phyloP scores from a whole-genome alignment of 1,139 yeast genomes.

The Torulaspora globosa region DNA sequence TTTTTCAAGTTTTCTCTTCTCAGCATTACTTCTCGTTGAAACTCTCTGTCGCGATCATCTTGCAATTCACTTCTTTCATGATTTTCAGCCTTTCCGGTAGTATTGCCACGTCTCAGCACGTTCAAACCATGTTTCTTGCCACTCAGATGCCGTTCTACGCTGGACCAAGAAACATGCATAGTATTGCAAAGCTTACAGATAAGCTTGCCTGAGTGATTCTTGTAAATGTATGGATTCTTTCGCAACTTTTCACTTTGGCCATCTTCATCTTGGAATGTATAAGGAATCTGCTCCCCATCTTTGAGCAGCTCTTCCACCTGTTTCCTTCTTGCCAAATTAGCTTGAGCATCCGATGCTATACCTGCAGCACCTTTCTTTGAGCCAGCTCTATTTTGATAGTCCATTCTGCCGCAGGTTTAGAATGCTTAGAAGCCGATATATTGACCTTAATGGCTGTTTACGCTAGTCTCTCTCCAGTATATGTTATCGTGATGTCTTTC shows the following conservation, averaged over 20 bases:
- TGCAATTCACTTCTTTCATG: conserved; percentile 1
- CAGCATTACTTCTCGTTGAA: conserved; percentile 22
- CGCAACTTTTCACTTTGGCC: conserved; percentile 16
- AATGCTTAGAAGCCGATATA: too few species aligned
- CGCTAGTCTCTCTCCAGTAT: neutral
- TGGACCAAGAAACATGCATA: conserved; percentile 56
- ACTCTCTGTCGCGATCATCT: conserved; percentile 13
- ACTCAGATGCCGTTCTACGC: conserved; percentile 55
- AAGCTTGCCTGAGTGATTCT: conserved; percentile 58
- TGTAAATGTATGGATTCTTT: conserved; percentile 61
- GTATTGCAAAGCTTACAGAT: conserved; percentile 64
- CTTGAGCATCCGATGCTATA: conserved; percentile 55
- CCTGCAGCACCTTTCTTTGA: conserved; percentile 55
- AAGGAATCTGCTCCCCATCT: conserved; percentile 38
- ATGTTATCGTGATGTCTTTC: neutral
- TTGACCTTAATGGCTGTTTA: neutral
- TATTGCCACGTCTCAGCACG: conserved; percentile 45
- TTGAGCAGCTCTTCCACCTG: conserved; percentile 52
- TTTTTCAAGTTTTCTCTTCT: conserved; percentile 27
- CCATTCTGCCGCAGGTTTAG: conserved; percentile 31
- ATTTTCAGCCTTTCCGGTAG: neutral
- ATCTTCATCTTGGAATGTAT: conserved; percentile 46
- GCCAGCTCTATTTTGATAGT: conserved; percentile 46
- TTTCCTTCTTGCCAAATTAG: conserved; percentile 53
- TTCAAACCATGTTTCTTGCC: conserved; percentile 61